Evolutionary conservation across 768 basidiomycete species (phyloP), one percentile per base, ranked within the genome.

Genomic region (Termitomyces sp.): DNA sequence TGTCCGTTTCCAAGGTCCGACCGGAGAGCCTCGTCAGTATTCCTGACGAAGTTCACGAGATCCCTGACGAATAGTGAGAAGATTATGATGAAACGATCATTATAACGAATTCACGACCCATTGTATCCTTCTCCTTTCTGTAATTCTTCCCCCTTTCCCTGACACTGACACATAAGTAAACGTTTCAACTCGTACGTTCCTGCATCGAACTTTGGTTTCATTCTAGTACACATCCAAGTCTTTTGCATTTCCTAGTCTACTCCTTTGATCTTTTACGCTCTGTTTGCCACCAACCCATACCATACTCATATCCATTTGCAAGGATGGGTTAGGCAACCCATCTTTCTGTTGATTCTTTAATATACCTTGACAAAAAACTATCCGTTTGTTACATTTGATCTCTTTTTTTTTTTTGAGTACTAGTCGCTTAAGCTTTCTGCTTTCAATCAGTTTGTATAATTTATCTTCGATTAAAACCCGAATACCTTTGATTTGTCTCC

Each of bases 11-110:
- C 47, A 81, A 79, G 62, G 66, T 72, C 12, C 75, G 73, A 53
- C 75, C 76, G 22, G 70, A 71, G 57, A 80, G 75, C 69, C 76
- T 79, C 53, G 68, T 70, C 51, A 77, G 73, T 69, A 82, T 84
- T 61, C 81, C 82, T 50, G 82, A 81, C 59, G 83, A 80, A 63
- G 81, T 82, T 45, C 75, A 75, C 48, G 84, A 84, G 64, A 82
- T 83, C 61, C 81, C 82, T 47, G 81, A 81, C 61, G 83, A 80
- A 63, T 81, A 83, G 37, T 83, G 75, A 63, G 67, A 61, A 47
- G 4, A 24, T 53, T 4, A 54, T 27, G 24, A 54, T 18, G 12
- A 50, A 27, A 33, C 18, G 53, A 59, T 5, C 18, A 27, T 44
- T 41, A 31, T 58, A 48, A 61, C n/a, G 36, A 53, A 45, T 57